Evolutionary conservation across 345 rosid genomes (phyloP).

Genomic region (Cardamine occulta): DNA sequence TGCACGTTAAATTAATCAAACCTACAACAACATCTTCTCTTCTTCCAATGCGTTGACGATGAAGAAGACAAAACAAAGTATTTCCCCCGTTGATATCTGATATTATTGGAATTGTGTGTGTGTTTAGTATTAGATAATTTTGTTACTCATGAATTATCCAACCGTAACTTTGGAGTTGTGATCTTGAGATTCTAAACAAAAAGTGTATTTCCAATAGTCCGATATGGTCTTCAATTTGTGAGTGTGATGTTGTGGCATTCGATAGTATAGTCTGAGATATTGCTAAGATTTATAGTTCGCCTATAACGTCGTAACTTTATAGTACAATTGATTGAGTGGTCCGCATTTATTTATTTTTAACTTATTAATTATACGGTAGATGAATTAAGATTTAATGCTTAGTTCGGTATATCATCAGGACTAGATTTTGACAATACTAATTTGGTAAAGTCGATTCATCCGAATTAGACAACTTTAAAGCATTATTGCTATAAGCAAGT

Average conservation of each 20-base stretch:
- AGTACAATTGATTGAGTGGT: no score
- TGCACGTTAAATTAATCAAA: constrained; percentile 41
- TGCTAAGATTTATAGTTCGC: not conserved
- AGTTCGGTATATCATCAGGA: not conserved
- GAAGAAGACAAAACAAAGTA: constrained; percentile 8
- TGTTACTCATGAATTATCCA: no score
- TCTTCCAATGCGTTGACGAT: constrained; percentile 36
- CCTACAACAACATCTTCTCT: constrained; percentile 36
- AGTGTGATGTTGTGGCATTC: not conserved
- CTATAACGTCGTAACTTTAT: no score
- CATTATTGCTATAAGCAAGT: not conserved
- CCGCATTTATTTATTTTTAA: no score
- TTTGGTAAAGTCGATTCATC: not conserved
- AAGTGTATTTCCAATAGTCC: not conserved
- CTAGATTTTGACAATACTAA: not conserved
- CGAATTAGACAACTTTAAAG: not conserved
- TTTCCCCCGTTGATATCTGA: no score
- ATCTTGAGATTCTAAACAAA: constrained; percentile 8
- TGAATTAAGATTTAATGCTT: not conserved
- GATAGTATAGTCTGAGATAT: not conserved
- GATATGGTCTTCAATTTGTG: not conserved
- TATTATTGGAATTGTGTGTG: no score
- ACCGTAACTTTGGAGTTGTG: no score
- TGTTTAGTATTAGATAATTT: no score
- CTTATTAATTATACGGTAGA: not conserved